Evolutionary conservation across 2,329 filamentous ascomycete genomes (phyloP).

Genomic region (Daldinia sp.): DNA sequence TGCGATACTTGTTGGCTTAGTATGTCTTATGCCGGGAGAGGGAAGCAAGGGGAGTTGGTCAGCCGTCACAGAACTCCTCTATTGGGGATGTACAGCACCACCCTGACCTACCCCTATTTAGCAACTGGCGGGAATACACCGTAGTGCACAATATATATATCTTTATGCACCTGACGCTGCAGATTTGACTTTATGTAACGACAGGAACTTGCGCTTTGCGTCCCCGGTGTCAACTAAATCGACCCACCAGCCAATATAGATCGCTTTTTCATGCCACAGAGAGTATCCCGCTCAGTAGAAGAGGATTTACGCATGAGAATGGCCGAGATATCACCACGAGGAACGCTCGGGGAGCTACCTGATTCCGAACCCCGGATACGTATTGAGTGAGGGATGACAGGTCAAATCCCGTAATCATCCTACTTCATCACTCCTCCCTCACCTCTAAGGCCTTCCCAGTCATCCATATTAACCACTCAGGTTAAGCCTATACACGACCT

Average conservation of each 20-base stretch:
- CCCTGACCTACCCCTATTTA: background rate
- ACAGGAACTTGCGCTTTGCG: background rate
- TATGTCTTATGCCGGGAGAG: background rate
- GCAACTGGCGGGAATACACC: background rate
- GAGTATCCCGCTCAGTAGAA: background rate
- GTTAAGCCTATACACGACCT: background rate
- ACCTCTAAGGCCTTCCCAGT: background rate
- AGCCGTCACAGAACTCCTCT: background rate
- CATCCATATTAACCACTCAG: background rate
- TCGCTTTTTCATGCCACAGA: background rate
- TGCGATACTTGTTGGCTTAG: background rate
- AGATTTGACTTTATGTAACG: background rate
- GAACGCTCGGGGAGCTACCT: background rate
- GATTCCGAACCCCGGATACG: background rate
- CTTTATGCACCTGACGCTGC: background rate
- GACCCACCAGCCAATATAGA: background rate
- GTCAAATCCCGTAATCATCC: constrained; percentile 3
- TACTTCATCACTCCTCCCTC: background rate
- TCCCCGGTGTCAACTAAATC: background rate
- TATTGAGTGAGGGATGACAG: background rate
- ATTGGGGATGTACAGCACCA: background rate
- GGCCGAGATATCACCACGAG: background rate
- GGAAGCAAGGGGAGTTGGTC: background rate
- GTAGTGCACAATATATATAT: background rate
- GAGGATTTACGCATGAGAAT: background rate